These are phyloP conservation scores for Debaryomyces robertsiae DNA, from an alignment of 1,139 yeast species.

Conservation along the genomic window DNA sequence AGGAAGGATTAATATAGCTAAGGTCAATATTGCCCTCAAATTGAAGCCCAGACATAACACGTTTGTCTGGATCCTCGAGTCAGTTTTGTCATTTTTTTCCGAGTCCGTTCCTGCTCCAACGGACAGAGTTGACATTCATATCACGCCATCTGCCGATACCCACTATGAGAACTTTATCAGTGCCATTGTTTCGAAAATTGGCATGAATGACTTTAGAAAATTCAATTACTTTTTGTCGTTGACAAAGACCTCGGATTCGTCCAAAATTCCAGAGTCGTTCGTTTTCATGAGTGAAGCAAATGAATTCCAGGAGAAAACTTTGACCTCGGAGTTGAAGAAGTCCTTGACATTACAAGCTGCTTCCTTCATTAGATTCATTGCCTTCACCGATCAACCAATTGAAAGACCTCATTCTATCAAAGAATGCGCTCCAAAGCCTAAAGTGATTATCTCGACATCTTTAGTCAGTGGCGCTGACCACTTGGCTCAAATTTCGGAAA, in stretches of 20 bases:
- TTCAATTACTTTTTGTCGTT: conserved; percentile 80
- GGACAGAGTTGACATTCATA: conserved; percentile 63
- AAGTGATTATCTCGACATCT: conserved; percentile 53
- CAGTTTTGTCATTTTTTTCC: conserved; percentile 56
- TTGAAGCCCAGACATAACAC: conserved; percentile 82
- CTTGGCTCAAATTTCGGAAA: conserved; percentile 45
- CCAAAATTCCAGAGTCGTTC: conserved; percentile 67
- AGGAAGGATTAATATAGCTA: conserved; percentile 79
- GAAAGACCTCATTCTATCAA: conserved; percentile 62
- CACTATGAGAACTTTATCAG: conserved; percentile 70
- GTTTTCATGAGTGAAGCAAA: conserved; percentile 90
- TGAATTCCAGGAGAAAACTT: conserved; percentile 72
- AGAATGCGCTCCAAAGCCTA: conserved; percentile 58
- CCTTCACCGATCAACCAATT: conserved; percentile 80
- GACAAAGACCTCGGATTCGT: conserved; percentile 76
- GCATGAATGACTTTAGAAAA: conserved; percentile 77
- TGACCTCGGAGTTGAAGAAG: conserved; percentile 51
- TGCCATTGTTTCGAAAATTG: conserved; percentile 82
- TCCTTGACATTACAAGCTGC: conserved; percentile 56
- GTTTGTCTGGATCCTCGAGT: conserved; percentile 62
- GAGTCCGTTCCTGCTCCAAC: conserved; percentile 51
- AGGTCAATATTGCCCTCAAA: conserved; percentile 60
- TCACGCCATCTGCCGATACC: conserved; percentile 59
- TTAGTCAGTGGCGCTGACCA: conserved; percentile 50
- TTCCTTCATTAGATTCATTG: conserved; percentile 55